Conservation (phyloP, 78 protist genomes). For the Dictyostelium intermedium region DNA sequence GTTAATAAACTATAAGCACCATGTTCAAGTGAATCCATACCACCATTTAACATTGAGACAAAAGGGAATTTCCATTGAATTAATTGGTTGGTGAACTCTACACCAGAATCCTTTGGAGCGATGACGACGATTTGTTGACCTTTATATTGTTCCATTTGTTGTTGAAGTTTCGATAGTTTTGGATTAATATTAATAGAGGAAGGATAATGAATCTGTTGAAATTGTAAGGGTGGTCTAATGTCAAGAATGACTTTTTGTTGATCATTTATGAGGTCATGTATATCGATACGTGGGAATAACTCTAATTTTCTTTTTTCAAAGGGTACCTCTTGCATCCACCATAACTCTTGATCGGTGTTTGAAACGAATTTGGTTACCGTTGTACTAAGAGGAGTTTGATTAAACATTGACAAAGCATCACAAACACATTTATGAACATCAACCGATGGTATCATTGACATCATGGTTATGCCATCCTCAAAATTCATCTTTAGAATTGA, state of each 20-base stretch:
- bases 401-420: constrained; percentile 59
- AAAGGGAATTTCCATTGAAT: constrained; percentile 57
- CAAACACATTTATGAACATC: constrained; percentile 47
- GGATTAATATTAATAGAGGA: constrained; percentile 33
- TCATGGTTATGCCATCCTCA: constrained; percentile 67
- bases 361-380: constrained; percentile 27
- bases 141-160: constrained; percentile 38
- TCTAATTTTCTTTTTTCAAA: constrained; percentile 34
- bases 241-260: background rate
- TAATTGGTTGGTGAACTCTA: constrained; percentile 49
- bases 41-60: constrained; percentile 76
- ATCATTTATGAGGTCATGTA: constrained; percentile 45
- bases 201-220: constrained; percentile 64
- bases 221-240: constrained; percentile 25
- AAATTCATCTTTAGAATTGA: constrained; percentile 35
- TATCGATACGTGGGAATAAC: constrained; percentile 62
- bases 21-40: constrained; percentile 71
- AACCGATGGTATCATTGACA: constrained; percentile 75
- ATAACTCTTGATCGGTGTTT: constrained; percentile 32
- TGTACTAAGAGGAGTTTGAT: constrained; percentile 63
- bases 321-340: constrained; percentile 78
- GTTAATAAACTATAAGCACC: constrained; percentile 26
- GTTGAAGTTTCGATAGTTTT: background rate
- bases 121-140: constrained; percentile 61
- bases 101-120: constrained; percentile 18